These are phyloP conservation scores for Ettlia oleoabundans DNA, from an alignment of 139 green algal species.

Conservation along the genomic window DNA sequence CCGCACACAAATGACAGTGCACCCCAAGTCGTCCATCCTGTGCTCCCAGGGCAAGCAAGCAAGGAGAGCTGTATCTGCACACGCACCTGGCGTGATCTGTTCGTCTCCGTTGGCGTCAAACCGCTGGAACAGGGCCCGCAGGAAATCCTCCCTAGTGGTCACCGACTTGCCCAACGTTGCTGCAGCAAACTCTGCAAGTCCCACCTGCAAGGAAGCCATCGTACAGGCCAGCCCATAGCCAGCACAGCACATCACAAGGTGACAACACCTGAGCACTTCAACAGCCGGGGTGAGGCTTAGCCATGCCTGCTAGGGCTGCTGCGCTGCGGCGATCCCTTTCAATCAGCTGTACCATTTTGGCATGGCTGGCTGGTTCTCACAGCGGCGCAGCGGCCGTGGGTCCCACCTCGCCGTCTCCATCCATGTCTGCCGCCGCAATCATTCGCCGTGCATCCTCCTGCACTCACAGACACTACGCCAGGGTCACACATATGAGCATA, in stretches of 20 bases:
- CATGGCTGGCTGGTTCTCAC: background rate
- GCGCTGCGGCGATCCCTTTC: no score
- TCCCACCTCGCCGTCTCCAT: slow-evolving; percentile 20
- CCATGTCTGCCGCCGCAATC: slow-evolving; percentile 15
- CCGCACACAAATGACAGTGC: no score
- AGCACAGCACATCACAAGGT: no score
- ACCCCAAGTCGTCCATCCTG: no score
- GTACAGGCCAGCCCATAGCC: no score
- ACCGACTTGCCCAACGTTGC: background rate
- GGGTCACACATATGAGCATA: background rate
- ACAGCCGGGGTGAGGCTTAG: no score
- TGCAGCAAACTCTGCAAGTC: slow-evolving; percentile 25
- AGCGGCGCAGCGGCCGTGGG: background rate
- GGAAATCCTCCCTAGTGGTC: background rate
- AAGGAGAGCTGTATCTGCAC: no score
- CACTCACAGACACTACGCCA: background rate
- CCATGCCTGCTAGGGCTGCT: no score
- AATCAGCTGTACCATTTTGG: background rate
- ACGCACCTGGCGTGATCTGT: background rate
- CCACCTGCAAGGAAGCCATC: no score
- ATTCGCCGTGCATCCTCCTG: slow-evolving; percentile 16
- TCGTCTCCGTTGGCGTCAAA: no score
- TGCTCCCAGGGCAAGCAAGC: no score
- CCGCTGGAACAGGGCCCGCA: background rate
- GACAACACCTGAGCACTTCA: no score